Base-by-base conservation (phyloP, 352 stramenopile genomes). In the Pythium scleroteichum region DNA sequence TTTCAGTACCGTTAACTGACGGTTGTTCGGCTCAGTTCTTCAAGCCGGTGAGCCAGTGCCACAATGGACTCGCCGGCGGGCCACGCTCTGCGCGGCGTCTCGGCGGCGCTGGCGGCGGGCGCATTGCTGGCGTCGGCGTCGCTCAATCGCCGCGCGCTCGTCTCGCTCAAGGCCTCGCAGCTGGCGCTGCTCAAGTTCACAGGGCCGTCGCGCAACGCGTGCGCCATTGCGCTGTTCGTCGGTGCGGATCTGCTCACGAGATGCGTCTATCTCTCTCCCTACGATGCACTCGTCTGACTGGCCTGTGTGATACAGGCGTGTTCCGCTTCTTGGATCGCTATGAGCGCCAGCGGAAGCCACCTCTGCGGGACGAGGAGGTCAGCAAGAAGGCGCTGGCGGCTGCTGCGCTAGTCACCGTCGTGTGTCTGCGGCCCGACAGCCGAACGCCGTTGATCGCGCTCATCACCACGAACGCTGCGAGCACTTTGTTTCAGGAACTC, bases 191-290 rank as follows among this genome's bases (percentile, higher is more conserved):
- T 79, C 40, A 56, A 46, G 24, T 22, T 79, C 17, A 16, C 35
- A 20, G 16, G 47, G 24, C 79, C 77, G 4, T 75, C 73, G n/a
- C 75, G 73, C 44, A 86, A 78, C 62, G 44, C 74, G 17, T 46
- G 73, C 17, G 72, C 79, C 4, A 61, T 89, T 24, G 75, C 75
- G 8, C 52, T 89, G 16, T 87, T 89, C 64, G 75, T 89, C 41
- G 79, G 79, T 87, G 14, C 26, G 76, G 74, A n/a, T 32, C 14
- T 23, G 13, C 8, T 45, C 4, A 7, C 49, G 17, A 9, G 42
- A 12, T 6, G 22, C 8, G 13, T 33, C 5, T 53, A 13, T 19
- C 22, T 53, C 6, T 53, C 16, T n/a, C n/a, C n/a, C 29, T 35
- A 10, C 29, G 10, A 35, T 35, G 29, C 5, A 35, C 29, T 35